A percentile compares a stretch with the other conserved stretches of the same genome.
These are phyloP conservation scores for Cryptococcus sp. DNA, from an alignment of 1,284 basidiomycete species.

Conservation along the genomic window DNA sequence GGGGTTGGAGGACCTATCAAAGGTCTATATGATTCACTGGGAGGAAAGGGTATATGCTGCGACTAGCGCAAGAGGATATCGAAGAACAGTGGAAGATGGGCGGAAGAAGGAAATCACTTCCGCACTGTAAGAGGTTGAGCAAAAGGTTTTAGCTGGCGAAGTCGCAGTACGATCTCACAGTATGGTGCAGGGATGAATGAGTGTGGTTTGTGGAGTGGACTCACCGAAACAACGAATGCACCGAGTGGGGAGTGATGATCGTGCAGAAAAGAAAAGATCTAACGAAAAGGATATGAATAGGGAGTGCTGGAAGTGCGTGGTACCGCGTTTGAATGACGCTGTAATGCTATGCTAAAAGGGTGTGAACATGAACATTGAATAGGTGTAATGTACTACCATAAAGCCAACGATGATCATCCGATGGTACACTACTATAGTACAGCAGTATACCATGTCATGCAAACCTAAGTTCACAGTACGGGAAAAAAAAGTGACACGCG, in stretches of 20 bases:
- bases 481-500: background rate
- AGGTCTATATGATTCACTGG: too few relatives aligned
- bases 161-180: too few relatives aligned
- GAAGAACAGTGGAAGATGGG: background rate
- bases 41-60: background rate
- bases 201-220: background rate
- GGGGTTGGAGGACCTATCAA: background rate
- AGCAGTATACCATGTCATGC: background rate
- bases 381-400: too few relatives aligned
- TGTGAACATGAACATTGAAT: background rate
- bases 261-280: background rate
- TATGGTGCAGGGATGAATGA: background rate
- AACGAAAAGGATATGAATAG: too few relatives aligned
- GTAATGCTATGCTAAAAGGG: too few relatives aligned
- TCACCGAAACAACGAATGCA: background rate
- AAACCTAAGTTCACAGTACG: background rate
- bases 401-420: background rate
- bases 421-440: background rate
- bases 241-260: background rate
- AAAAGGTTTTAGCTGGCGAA: background rate
- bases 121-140: background rate
- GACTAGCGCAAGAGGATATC: background rate
- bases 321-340: too few relatives aligned
- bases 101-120: background rate
- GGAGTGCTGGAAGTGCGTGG: too few relatives aligned